Base-by-base conservation (phyloP, 352 stramenopile genomes). In the Globisporangium solare region DNA sequence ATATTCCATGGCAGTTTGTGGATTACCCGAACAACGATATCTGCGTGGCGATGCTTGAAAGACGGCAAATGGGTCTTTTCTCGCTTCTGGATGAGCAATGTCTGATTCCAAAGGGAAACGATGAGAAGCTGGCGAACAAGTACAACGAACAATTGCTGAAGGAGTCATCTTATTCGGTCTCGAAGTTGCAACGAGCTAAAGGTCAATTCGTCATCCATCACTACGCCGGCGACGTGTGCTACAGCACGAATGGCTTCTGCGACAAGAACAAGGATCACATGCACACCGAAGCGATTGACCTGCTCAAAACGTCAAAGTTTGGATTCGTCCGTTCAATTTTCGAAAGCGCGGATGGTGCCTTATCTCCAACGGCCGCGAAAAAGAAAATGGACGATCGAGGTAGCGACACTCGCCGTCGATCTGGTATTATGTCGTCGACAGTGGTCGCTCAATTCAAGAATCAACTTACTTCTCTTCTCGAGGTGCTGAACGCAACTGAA, bases 401-500 rank as follows among this genome's bases (percentile, higher is more conserved):
- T 53, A 57, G 54, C 35, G 55, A 87, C 21, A 73, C 41, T 24
- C 75, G 81, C 37, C 74, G 79, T 20, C 76, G 78, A 27, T 92
- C 82, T 5, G 79, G 79, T 0, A 90, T 92, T 39, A 83, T 92
- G 81, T 92, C 83, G 12, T 88, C 85, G 6, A 92, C 83, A 3
- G 84, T 93, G 14, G 80, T 90, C 2, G 65, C 80, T n/a, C 86
- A 99, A 67, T 99, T 99, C 74, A 94, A 95, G 51, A 89, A 67
- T 21, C 96, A 99, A 56, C 72, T 99, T 1, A 86, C 67, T 24
- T 79, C 86, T 13, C 81, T 99, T 48, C 76, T 99, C 12, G 84
- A 94, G 1, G 93, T 97, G 18, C 73, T 99, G 15, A 96, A 98
- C 63, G 84, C 79, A 11, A 98, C 95, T 0, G 82, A 98, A 47